These are phyloP conservation scores for Flaveria ramosissima DNA, from an alignment of 129 eudicot species.

Conservation along the genomic window DNA sequence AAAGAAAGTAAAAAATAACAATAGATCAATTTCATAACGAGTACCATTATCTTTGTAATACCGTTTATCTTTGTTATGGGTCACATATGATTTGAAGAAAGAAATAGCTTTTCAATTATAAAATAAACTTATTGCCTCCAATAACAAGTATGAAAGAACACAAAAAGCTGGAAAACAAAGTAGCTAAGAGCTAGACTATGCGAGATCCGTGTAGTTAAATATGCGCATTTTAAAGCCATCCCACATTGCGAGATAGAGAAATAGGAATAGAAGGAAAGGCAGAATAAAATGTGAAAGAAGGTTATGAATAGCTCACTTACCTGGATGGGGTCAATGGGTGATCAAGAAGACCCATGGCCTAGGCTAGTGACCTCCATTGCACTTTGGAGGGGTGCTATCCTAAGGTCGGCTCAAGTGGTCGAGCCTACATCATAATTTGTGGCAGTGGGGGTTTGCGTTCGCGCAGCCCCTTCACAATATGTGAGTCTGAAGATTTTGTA, in stretches of 20 bases:
- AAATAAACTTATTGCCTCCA: neutral
- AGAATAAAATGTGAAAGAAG: neutral
- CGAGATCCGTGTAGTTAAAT: neutral
- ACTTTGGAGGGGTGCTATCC: slow-evolving; percentile 24
- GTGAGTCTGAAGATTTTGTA: no score
- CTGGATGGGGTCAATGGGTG: slow-evolving; percentile 47
- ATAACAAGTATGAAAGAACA: neutral
- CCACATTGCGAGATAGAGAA: neutral
- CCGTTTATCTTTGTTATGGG: no score
- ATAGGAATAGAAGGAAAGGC: neutral
- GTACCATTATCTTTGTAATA: no score
- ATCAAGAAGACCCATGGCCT: slow-evolving; percentile 37
- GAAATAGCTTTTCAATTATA: no score
- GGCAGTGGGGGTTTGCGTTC: slow-evolving; percentile 62
- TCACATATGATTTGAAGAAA: no score
- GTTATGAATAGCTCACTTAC: neutral
- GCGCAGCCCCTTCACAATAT: slow-evolving; percentile 34
- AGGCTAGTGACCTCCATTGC: no score
- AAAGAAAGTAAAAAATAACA: no score
- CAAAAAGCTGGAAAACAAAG: neutral
- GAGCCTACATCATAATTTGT: slow-evolving; percentile 61
- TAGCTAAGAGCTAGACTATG: no score
- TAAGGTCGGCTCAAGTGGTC: slow-evolving; percentile 45
- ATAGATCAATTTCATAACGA: no score
- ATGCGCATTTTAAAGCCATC: neutral